phyloP scores from a whole-genome alignment of 306 rosid genomes.

The Vicia sativa region DNA sequence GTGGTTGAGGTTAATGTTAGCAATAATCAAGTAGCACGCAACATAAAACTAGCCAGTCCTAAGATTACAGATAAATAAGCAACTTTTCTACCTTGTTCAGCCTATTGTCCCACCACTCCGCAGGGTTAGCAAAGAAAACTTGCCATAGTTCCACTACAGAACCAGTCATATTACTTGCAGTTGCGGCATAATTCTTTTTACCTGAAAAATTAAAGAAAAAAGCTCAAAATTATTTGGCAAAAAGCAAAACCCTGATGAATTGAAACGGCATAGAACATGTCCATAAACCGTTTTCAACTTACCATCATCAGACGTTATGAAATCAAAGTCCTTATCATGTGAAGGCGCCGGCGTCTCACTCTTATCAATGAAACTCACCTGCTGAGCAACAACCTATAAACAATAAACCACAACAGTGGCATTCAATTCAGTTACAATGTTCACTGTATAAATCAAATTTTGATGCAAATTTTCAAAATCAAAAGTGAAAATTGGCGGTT shows the following conservation, averaged over 20 bases:
- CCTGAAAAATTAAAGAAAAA: slow-evolving; percentile 45
- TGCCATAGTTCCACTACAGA: slow-evolving; percentile 83
- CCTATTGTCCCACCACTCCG: slow-evolving; percentile 64
- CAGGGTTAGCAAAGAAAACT: slow-evolving; percentile 57
- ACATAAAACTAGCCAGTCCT: background rate
- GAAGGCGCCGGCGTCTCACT: slow-evolving; percentile 40
- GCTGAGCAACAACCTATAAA: slow-evolving; percentile 75
- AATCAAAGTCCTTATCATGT: slow-evolving; percentile 56
- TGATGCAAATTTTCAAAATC: background rate
- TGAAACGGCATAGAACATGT: background rate
- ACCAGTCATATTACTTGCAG: slow-evolving; percentile 47
- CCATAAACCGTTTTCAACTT: background rate
- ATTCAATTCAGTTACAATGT: background rate
- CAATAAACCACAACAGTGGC: slow-evolving; percentile 19
- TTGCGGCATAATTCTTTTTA: slow-evolving; percentile 52
- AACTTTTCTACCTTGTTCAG: slow-evolving; percentile 41
- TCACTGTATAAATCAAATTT: background rate
- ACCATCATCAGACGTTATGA: slow-evolving; percentile 47
- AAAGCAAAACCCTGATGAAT: slow-evolving; percentile 27
- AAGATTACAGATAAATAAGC: slow-evolving; percentile 4
- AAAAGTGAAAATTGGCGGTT: background rate
- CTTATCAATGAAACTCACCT: slow-evolving; percentile 81
- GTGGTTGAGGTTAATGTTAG: slow-evolving; percentile 37
- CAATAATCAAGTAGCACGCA: background rate
- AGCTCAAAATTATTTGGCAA: background rate